These are phyloP conservation scores for Durusdinium trenchii DNA, from an alignment of 73 alveolate species.

Conservation along the genomic window DNA sequence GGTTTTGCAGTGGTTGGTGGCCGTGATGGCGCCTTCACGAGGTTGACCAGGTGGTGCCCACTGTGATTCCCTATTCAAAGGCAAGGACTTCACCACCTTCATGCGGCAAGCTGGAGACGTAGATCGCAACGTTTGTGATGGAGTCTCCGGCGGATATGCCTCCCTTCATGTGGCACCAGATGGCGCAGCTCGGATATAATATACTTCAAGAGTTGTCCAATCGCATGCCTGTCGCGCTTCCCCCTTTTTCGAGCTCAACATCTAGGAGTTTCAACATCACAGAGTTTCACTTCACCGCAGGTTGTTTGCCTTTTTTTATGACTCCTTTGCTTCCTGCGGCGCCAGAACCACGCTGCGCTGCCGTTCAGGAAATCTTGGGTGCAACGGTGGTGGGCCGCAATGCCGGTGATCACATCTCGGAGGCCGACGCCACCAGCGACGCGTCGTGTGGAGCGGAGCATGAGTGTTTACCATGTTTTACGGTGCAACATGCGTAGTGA, in stretches of 20 bases:
- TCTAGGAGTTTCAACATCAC: not conserved
- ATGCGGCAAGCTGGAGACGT: slow-evolving; percentile 73
- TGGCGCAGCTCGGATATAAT: slow-evolving; percentile 2
- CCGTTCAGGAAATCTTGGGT: slow-evolving; percentile 97
- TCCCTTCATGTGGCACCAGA: slow-evolving; percentile 10
- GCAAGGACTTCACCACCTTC: slow-evolving; percentile 39
- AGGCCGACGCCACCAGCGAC: not conserved
- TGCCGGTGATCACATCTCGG: slow-evolving; percentile 98
- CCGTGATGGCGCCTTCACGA: not conserved
- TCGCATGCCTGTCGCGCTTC: not conserved
- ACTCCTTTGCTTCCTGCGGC: not conserved
- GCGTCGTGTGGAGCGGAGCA: not conserved
- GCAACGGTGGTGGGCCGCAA: slow-evolving; percentile 97
- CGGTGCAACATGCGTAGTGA: too few species aligned
- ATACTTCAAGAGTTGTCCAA: not conserved
- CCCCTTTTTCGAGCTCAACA: not conserved
- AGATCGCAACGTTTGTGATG: slow-evolving; percentile 70
- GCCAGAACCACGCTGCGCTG: too few species aligned
- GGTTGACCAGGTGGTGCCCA: not conserved
- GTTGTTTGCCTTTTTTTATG: not conserved
- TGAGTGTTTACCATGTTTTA: not conserved
- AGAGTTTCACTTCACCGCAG: not conserved
- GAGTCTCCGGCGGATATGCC: slow-evolving; percentile 62
- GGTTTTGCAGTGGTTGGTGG: not conserved
- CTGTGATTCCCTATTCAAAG: slow-evolving; percentile 3